Percentiles rank a stretch among this genome's conserved stretches.
These are phyloP conservation scores for Mycena chlorophos DNA, from an alignment of 768 basidiomycete species.

Conservation along the genomic window DNA sequence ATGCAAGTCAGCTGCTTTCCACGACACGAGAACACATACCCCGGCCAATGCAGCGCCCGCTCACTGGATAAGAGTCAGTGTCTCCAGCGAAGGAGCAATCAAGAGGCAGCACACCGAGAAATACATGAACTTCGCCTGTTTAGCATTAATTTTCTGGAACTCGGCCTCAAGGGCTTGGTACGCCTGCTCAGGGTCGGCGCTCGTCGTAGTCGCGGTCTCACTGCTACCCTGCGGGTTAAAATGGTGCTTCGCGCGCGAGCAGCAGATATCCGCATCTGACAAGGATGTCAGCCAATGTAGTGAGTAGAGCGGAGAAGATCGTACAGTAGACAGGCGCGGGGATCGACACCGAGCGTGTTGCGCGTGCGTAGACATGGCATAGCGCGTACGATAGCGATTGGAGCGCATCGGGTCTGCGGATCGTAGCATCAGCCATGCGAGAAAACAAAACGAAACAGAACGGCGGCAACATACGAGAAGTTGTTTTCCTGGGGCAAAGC, in stretches of 20 bases:
- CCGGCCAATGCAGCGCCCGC: too few relatives aligned
- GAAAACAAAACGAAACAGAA: not conserved
- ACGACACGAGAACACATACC: too few relatives aligned
- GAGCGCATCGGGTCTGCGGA: constrained; percentile 58
- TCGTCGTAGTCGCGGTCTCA: constrained; percentile 40
- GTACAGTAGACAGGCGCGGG: constrained; percentile 84
- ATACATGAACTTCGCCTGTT: constrained; percentile 39
- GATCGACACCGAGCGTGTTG: constrained; percentile 83
- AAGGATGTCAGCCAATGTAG: not conserved
- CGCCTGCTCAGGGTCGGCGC: constrained; percentile 27
- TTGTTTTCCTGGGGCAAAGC: constrained; percentile 46
- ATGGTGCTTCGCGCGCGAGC: constrained; percentile 62
- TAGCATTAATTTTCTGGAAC: constrained; percentile 49
- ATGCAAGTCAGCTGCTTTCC: too few relatives aligned
- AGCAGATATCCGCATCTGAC: constrained; percentile 77
- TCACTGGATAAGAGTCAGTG: not conserved
- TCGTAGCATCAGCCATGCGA: not conserved
- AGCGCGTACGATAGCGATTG: constrained; percentile 72
- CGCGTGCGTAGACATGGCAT: constrained; percentile 78
- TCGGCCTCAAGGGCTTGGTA: constrained; percentile 42
- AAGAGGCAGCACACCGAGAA: constrained; percentile 29
- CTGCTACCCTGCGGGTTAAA: constrained; percentile 57
- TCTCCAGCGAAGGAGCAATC: not conserved
- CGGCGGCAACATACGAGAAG: constrained; percentile 50
- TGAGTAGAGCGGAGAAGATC: constrained; percentile 21